Percentiles rank a stretch among this genome's conserved stretches.
phyloP scores from a whole-genome alignment of 768 basidiomycete genomes.

The Tulasnella sp. region DNA sequence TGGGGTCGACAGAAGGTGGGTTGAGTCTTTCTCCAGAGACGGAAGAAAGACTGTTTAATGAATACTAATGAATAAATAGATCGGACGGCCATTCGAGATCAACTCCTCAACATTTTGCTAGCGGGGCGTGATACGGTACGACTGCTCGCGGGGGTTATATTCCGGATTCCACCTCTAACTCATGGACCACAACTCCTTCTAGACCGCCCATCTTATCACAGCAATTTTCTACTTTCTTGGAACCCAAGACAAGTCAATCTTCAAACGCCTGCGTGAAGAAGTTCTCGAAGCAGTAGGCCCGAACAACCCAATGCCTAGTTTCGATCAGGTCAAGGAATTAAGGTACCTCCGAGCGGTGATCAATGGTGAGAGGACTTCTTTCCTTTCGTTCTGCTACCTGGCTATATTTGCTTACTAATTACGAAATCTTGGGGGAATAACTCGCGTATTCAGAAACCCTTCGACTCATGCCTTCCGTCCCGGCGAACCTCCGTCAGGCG shows the following conservation, averaged over 20 bases:
- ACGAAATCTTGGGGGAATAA: neutral
- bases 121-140: constrained; percentile 76
- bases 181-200: constrained; percentile 6
- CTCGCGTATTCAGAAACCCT: constrained; percentile 49
- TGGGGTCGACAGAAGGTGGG: constrained; percentile 65
- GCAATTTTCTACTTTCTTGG: constrained; percentile 61
- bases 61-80: constrained; percentile 54
- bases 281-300: constrained; percentile 53
- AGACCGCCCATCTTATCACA: constrained; percentile 56
- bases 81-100: constrained; percentile 69
- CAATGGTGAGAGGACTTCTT: constrained; percentile 53
- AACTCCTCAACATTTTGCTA: constrained; percentile 74
- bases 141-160: constrained; percentile 37
- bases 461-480: constrained; percentile 57
- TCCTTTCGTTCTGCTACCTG: neutral
- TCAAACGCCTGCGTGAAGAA: constrained; percentile 55
- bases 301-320: constrained; percentile 49
- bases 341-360: constrained; percentile 68
- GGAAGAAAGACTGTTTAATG: neutral
- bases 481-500: constrained; percentile 22
- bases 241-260: constrained; percentile 52
- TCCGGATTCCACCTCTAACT: neutral
- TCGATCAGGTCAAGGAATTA: constrained; percentile 60
- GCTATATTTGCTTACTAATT: neutral
- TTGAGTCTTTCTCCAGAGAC: neutral